A percentile compares a stretch with the other conserved stretches of the same genome.
Evolutionary conservation across 2,329 filamentous ascomycete genomes (phyloP).

Genomic region (Colletotrichum filicis): DNA sequence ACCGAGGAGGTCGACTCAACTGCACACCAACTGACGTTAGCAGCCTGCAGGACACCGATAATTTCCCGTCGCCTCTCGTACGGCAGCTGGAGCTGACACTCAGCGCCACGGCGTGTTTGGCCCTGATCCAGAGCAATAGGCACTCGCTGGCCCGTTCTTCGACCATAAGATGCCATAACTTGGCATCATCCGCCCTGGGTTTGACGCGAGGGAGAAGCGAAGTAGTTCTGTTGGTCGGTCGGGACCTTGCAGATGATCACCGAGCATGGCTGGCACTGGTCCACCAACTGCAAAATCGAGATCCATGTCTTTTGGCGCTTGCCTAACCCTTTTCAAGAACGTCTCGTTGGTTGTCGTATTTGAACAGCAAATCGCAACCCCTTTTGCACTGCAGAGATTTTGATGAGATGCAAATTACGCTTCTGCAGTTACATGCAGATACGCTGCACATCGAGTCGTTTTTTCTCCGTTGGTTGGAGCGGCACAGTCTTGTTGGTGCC

Average conservation of each 20-base stretch:
- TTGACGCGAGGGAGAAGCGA: constrained; percentile 12
- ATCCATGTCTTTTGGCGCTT: constrained; percentile 5
- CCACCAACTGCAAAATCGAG: constrained; percentile 6
- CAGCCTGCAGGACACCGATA: constrained; percentile 6
- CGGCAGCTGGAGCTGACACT: neutral
- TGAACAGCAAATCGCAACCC: constrained; percentile 5
- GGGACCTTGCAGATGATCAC: neutral
- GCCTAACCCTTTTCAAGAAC: neutral
- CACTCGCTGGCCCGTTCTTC: constrained; percentile 1
- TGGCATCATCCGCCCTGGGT: neutral
- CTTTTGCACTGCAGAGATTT: constrained; percentile 28
- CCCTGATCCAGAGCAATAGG: constrained; percentile 7
- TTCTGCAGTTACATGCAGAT: constrained; percentile 31
- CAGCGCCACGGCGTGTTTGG: constrained; percentile 6
- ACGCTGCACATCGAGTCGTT: neutral
- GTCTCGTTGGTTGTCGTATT: neutral
- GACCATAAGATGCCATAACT: neutral
- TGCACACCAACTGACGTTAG: neutral
- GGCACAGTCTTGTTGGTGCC: neutral
- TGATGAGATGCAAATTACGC: constrained; percentile 28
- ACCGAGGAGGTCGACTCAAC: neutral
- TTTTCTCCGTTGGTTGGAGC: constrained; percentile 14
- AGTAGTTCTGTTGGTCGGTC: neutral
- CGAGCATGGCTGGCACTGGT: constrained; percentile 1
- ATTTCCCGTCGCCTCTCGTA: constrained; percentile 7